Evolutionary conservation across 805 yeast genomes (phyloP), one percentile per base, ranked within the genome.

Genomic region (Brettanomyces naardenensis): DNA sequence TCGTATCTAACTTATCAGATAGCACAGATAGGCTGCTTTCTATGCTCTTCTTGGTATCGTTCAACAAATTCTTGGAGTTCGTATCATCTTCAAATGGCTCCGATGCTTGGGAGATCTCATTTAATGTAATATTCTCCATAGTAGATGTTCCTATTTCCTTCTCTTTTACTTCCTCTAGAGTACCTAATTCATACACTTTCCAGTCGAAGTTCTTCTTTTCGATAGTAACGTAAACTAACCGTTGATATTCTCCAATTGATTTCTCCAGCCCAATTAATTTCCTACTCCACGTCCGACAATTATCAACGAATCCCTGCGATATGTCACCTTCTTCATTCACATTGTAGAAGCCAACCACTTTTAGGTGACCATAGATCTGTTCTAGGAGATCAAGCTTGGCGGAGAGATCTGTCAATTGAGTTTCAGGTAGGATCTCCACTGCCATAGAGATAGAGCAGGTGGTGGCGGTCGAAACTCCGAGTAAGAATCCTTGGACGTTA

Each of bases 341-440:
- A 3, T 32, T 26, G 38, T 51, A 55, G 19, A 51, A 39, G 2
- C 60, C 60, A n/a, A 55, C 43, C 7, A 55, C 37, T 18, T 35
- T 29, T 28, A 55, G 36, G 33, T 53, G 47, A 3, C 53, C 40
- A 28, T 56, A 52, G 4, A 53, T 43, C 32, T 53, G 51, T n/a
- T 39, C 33, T 9, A 53, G 37, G 11, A 54, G 36, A 6, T 23
- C 30, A n/a, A 53, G 22, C 14, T 43, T 41, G 3, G 20, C 26
- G 4, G 4, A 19, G 25, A 47, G 13, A 4, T 29, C 9, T 3
- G 15, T n/a, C 3, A 40, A 11, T 15, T 5, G 9, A 5, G 19
- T 27, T 5, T 6, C 11, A n/a, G 27, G 27, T 3, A 2, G n/a
- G 6, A 18, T n/a, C 10, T 45, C 46, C 19, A 14, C 14, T 11